phyloP scores from a whole-genome alignment of 2,329 filamentous ascomycete genomes.

The Trichoderma endophyticum region DNA sequence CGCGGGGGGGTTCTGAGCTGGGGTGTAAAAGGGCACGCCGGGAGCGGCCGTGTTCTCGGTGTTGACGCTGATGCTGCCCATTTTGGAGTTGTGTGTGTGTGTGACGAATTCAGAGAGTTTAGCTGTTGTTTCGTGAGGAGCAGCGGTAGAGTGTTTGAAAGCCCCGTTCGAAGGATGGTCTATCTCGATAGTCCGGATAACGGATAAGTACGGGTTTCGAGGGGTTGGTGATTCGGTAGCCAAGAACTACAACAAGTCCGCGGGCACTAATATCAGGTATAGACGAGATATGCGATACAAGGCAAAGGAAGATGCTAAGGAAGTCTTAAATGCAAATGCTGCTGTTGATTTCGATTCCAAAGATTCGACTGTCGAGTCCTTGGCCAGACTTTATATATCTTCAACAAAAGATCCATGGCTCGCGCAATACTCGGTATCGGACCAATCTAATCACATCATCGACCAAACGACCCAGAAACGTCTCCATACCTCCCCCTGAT shows the following conservation, averaged over 20 bases:
- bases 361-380: not conserved
- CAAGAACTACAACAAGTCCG: too few species aligned
- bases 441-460: not conserved
- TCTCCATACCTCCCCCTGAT: not conserved
- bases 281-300: not conserved
- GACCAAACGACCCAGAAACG: not conserved
- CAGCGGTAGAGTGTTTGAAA: not conserved
- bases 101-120: too few species aligned
- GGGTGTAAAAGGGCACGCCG: conserved; percentile 52
- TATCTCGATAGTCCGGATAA: not conserved
- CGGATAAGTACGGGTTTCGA: too few species aligned
- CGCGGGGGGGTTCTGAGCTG: conserved; percentile 50
- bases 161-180: not conserved
- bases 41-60: conserved; percentile 39
- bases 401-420: not conserved
- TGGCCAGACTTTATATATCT: not conserved
- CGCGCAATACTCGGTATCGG: not conserved
- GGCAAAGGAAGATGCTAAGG: not conserved
- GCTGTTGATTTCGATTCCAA: not conserved
- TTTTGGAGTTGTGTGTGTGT: not conserved
- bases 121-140: not conserved
- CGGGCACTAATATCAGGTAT: too few species aligned
- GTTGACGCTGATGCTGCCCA: conserved; percentile 21
- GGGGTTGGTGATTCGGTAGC: too few species aligned
- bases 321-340: not conserved